Percentiles rank a stretch among this genome's conserved stretches.
phyloP scores from a whole-genome alignment of 2,329 filamentous ascomycete genomes.

The Aspergillus novoparasiticus region DNA sequence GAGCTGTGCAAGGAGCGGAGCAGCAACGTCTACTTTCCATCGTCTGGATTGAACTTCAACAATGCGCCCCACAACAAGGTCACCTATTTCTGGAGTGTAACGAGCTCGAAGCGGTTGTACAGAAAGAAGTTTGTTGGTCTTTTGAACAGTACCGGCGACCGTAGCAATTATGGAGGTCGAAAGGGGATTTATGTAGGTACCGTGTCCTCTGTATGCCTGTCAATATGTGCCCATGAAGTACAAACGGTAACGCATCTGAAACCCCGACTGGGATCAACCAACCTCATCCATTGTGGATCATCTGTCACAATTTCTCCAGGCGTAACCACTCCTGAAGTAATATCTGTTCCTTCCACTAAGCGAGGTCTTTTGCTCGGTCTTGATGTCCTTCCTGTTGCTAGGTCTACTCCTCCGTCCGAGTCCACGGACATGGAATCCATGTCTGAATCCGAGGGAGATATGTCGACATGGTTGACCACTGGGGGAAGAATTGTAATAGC shows the following conservation, averaged over 20 bases:
- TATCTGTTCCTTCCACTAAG: constrained; percentile 27
- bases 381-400: constrained; percentile 28
- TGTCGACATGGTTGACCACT: constrained; percentile 36
- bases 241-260: constrained; percentile 32
- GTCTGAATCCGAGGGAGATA: constrained; percentile 44
- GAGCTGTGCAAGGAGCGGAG: constrained; percentile 79
- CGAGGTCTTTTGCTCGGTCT: constrained; percentile 44
- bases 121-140: constrained; percentile 95
- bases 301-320: constrained; percentile 86
- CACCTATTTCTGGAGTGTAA: constrained; percentile 94
- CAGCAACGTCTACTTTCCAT: constrained; percentile 94
- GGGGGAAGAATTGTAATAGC: constrained; percentile 63
- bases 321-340: constrained; percentile 67
- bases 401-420: constrained; percentile 45
- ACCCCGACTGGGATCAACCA: constrained; percentile 9
- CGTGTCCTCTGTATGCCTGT: constrained; percentile 70
- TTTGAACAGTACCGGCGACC: constrained; percentile 84
- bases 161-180: constrained; percentile 77
- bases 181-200: constrained; percentile 72
- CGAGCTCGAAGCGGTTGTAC: constrained; percentile 87
- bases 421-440: constrained; percentile 54
- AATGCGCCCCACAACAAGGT: constrained; percentile 91
- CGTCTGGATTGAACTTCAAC: constrained; percentile 90
- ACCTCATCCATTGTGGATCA: constrained; percentile 93
- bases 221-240: constrained; percentile 3